phyloP scores from a whole-genome alignment of 805 yeast genomes.

The Saccharomycopsis lassenensis region DNA sequence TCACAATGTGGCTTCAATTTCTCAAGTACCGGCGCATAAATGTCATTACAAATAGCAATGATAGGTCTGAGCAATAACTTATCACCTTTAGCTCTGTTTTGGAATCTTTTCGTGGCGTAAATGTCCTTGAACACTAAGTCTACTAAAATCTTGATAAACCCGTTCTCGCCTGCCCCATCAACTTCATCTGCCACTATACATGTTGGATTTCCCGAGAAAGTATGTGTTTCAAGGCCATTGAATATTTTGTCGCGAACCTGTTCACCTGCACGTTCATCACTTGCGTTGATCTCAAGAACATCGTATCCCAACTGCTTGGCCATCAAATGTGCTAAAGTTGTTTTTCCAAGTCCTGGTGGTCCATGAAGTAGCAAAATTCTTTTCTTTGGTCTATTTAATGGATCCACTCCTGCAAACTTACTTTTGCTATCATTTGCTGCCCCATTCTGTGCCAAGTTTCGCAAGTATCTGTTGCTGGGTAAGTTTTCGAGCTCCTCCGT shows the following conservation, averaged over 20 bases:
- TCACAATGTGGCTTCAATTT: constrained; percentile 66
- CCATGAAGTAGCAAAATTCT: constrained; percentile 74
- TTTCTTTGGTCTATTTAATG: constrained; percentile 45
- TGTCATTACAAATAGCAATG: constrained; percentile 84
- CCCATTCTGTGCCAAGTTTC: constrained; percentile 13
- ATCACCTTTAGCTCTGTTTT: constrained; percentile 21
- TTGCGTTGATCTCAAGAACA: constrained; percentile 78
- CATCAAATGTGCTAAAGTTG: constrained; percentile 75
- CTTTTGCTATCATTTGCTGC: constrained; percentile 14
- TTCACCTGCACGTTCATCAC: constrained; percentile 59
- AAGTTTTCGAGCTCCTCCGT: constrained; percentile 19
- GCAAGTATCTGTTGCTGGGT: constrained; percentile 7
- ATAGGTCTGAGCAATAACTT: constrained; percentile 64
- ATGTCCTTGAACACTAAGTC: constrained; percentile 52
- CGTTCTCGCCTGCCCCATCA: constrained; percentile 65
- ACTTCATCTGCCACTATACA: constrained; percentile 85
- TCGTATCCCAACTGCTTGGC: constrained; percentile 76
- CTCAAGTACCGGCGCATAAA: constrained; percentile 66
- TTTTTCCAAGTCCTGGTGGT: constrained; percentile 90
- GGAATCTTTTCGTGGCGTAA: constrained; percentile 31
- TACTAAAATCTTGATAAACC: constrained; percentile 45
- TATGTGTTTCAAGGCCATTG: constrained; percentile 55
- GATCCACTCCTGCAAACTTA: constrained; percentile 27
- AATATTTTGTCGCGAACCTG: constrained; percentile 41
- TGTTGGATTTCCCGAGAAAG: constrained; percentile 62